A percentile compares a stretch with the other conserved stretches of the same genome.
These are phyloP conservation scores for Chimonanthus salicifolius DNA, from an alignment of 164 flowering plant species.

Conservation along the genomic window DNA sequence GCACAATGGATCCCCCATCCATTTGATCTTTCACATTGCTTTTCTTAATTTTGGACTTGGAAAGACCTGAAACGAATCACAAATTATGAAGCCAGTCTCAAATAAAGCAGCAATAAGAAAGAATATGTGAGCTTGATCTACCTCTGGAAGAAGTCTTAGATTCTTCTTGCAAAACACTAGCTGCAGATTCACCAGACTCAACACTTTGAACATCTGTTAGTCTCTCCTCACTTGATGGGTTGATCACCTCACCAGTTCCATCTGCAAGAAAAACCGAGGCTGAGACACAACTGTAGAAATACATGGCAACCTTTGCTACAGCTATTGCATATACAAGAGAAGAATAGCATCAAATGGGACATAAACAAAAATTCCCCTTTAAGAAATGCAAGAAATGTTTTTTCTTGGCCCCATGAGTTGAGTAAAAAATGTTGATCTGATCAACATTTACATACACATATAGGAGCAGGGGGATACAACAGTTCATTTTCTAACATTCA, in stretches of 20 bases:
- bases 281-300: conserved; percentile 2
- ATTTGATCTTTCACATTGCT: conserved; percentile 19
- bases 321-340: background rate
- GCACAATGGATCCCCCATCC: conserved; percentile 21
- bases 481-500: too few species aligned
- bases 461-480: too few species aligned
- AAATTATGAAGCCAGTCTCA: background rate
- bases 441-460: too few species aligned
- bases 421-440: too few species aligned
- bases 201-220: conserved; percentile 12
- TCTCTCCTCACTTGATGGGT: conserved; percentile 30
- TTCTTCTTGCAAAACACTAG: conserved; percentile 45
- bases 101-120: background rate
- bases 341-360: background rate
- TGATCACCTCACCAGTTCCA: conserved; percentile 47
- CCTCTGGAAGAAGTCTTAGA: conserved; percentile 35
- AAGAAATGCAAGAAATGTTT: background rate
- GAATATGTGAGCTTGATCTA: conserved; percentile 14
- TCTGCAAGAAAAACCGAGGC: conserved; percentile 11
- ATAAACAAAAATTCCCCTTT: background rate
- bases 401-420: too few species aligned
- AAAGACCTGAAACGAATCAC: conserved; percentile 26
- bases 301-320: background rate
- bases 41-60: conserved; percentile 34
- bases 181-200: conserved; percentile 33